Conservation (phyloP, 2,329 filamentous ascomycete species). For the Sarocladium kiliense region DNA sequence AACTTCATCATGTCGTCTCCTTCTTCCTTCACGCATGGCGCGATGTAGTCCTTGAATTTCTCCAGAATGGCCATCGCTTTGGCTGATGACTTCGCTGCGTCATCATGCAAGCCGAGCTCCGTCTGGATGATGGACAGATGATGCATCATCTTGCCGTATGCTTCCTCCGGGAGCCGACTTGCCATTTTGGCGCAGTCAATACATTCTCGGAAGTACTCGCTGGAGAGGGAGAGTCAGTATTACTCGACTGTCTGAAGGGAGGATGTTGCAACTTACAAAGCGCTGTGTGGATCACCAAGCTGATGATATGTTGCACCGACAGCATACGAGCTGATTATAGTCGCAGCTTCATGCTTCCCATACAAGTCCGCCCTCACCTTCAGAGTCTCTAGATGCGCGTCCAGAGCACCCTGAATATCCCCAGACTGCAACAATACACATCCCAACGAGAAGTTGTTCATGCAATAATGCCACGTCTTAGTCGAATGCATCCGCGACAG, state of each 20-base stretch:
- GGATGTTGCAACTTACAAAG: neutral
- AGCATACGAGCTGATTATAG: neutral
- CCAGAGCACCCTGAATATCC: constrained; percentile 1
- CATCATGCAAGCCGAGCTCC: neutral
- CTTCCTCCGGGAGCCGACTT: constrained; percentile 1
- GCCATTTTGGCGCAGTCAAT: neutral
- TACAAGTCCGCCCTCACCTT: neutral
- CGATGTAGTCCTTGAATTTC: constrained; percentile 2
- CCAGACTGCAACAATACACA: constrained; percentile 1
- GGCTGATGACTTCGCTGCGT: neutral
- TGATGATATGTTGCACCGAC: neutral
- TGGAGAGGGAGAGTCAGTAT: neutral
- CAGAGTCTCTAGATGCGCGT: neutral
- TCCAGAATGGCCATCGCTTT: neutral
- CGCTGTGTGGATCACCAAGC: neutral
- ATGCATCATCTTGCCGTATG: neutral
- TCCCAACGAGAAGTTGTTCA: neutral
- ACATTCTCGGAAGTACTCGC: constrained; percentile 2
- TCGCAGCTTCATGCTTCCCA: constrained; percentile 1
- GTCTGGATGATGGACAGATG: neutral
- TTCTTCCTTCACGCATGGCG: neutral
- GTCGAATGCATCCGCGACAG: neutral
- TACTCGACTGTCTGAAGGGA: too few relatives aligned
- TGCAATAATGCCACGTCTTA: constrained; percentile 4
- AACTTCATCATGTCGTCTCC: constrained; percentile 4